Evolutionary conservation across 2,329 filamentous ascomycete species (phyloP), one percentile per base, ranked within the genome.

Genomic region (Chaetomium olivaceum): DNA sequence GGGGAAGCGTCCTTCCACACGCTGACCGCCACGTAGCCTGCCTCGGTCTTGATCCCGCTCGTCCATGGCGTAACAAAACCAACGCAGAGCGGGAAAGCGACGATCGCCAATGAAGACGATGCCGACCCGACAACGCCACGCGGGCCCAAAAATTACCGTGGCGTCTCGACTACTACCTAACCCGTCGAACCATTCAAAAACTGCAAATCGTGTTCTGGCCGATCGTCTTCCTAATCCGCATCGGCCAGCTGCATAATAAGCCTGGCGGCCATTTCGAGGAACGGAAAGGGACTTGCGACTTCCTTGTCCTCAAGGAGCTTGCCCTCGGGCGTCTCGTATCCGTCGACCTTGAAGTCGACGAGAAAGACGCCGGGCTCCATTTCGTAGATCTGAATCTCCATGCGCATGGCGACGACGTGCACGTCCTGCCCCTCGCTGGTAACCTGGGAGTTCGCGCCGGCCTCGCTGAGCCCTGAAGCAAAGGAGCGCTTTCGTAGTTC

Each of bases 331-430:
- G 85, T 92, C 80, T 99, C 95, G 79, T 99, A 99, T 23, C 95
- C 95, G 16, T 95, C 93, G 77, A 94, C 98, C 77, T 97, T 98
- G 83, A 99, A 99, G 77, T 99, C 95, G 58, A 99, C 95, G 68
- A 99, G 89, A 77, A 94, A 98, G 70, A 95, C 94, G 63, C 91
- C 90, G 65, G 89, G 88, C 77, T 98, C 94, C 82, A 98, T 93
- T 75, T 93, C 90, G 78, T 97, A 97, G 60, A 97, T 89, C 76
- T 97, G 95, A 69, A 99, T 97, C 70, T 96, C 93, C 76, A 99
- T 88, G 75, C 97, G 95, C 74, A 98, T 90, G 75, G 91, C 94
- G n/a, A 96, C 88, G 63, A 91, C 90, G 69, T 92, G 87, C 61
- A 86, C 81, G 14, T 77, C 80, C 55, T 78, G 80, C 58, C 77